Conservation (phyloP, 1,284 basidiomycete genomes). For the Veloboletus limbatus region DNA sequence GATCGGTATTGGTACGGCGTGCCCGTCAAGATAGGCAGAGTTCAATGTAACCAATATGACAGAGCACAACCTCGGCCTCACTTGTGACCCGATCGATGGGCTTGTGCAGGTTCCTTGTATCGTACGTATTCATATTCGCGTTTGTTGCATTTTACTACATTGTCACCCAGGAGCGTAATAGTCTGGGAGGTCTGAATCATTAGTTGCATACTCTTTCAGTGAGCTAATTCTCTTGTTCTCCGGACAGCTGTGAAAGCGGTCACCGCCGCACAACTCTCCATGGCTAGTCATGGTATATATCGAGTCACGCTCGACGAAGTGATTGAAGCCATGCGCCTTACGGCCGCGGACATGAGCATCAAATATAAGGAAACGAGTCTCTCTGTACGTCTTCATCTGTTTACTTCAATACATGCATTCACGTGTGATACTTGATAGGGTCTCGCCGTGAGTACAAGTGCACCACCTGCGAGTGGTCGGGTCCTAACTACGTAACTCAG, state of each 20-base stretch:
- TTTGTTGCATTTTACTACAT: constrained; percentile 4
- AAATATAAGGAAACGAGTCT: constrained; percentile 93
- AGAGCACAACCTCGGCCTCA: constrained; percentile 87
- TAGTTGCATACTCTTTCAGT: neutral
- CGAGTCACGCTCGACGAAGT: constrained; percentile 91
- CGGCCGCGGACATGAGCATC: constrained; percentile 83
- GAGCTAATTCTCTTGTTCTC: constrained; percentile 9
- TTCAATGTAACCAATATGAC: constrained; percentile 17
- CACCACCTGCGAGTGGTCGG: neutral
- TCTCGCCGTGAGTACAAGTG: constrained; percentile 51
- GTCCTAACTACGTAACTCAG: constrained; percentile 27
- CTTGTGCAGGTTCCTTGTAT: constrained; percentile 95
- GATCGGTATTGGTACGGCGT: constrained; percentile 78
- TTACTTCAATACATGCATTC: constrained; percentile 5
- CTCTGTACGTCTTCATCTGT: constrained; percentile 52
- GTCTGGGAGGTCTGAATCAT: constrained; percentile 64
- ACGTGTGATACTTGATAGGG: constrained; percentile 40
- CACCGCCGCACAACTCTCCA: constrained; percentile 90
- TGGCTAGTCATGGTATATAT: constrained; percentile 87
- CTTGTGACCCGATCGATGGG: constrained; percentile 91
- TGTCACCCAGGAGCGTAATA: constrained; percentile 69
- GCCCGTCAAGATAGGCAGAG: neutral
- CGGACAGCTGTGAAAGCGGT: constrained; percentile 78
- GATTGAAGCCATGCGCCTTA: constrained; percentile 93
- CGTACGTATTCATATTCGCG: constrained; percentile 44